Evolutionary conservation across 129 eudicot genomes (phyloP), one percentile per base, ranked within the genome.

Genomic region (Ambrosia artemisiifolia): DNA sequence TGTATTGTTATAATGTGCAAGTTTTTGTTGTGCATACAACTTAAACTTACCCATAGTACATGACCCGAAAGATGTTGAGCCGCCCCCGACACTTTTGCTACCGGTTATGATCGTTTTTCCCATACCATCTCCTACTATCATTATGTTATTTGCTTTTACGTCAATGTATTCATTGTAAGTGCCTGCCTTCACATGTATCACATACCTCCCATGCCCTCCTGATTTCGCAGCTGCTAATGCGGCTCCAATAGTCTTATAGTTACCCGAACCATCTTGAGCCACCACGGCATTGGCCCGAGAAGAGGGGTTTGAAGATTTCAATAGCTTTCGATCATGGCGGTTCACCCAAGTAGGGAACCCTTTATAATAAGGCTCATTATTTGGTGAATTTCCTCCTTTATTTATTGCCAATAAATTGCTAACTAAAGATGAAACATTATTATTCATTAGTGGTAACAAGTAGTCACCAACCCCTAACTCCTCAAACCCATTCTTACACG

Each of bases 51-150:
- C 96, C 76, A 90, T 74, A 3, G 96, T 90, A 32, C 87, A 83
- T 24, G 96, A 90, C 6, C 51, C 72, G 59, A 78, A 90, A 42
- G 93, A 82, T 61, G 96, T 90, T 47, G 79, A 40, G 57, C 96
- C 96, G 7, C 88, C 90, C 3, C 75, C 90, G 47, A 76, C 90
- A 77, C 96, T 87, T 62, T 54, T 78, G 65, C 96, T 87, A 4
- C 93, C 96, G 4, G 88, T 87, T 70, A 90, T 86, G 35, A 89
- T 77, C 2, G 96, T 89, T 61, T 74, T 82, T 42, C 96, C 92
- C 7, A 86, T 89, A 19, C 96, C 93, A 78, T 87, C 96, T 46
- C 96, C 96, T 60, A 84, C 28, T 30, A 90, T 20, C 90, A 87
- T 87, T 10, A 90, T 54, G 63, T 90, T 90, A 74, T 56, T 63